phyloP scores from a whole-genome alignment of 306 rosid species.

The Pterocarpus macrocarpus region DNA sequence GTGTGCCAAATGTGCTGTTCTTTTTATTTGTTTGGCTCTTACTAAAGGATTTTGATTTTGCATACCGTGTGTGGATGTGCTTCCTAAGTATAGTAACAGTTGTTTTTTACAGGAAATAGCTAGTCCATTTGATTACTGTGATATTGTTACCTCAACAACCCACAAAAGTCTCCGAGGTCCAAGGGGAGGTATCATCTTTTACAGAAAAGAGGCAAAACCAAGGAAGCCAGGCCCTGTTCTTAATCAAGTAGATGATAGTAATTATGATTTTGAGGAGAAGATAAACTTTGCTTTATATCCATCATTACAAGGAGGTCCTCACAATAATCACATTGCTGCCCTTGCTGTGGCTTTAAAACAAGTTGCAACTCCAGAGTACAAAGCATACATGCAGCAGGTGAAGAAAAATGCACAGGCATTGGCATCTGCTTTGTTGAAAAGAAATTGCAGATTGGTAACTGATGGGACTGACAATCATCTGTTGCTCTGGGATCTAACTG shows the following conservation, averaged over 20 bases:
- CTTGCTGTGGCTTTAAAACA: slow-evolving; percentile 86
- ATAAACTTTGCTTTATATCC: slow-evolving; percentile 83
- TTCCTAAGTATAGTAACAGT: slow-evolving; percentile 27
- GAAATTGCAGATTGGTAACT: slow-evolving; percentile 87
- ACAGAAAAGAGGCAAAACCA: slow-evolving; percentile 71
- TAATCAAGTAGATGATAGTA: slow-evolving; percentile 59
- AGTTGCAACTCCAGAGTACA: slow-evolving; percentile 81
- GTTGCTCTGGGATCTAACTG: slow-evolving; percentile 87
- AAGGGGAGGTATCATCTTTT: slow-evolving; percentile 87
- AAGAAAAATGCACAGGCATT: slow-evolving; percentile 89
- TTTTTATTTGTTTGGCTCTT: background rate
- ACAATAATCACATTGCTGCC: slow-evolving; percentile 88
- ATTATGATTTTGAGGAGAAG: slow-evolving; percentile 80
- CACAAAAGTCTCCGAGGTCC: slow-evolving; percentile 95
- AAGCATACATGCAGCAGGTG: slow-evolving; percentile 79
- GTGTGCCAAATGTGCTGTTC: slow-evolving; percentile 25
- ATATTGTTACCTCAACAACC: slow-evolving; percentile 84
- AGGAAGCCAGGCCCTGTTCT: slow-evolving; percentile 64
- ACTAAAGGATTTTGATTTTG: background rate
- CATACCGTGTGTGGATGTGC: background rate
- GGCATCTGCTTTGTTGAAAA: slow-evolving; percentile 75
- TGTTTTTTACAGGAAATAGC: slow-evolving; percentile 65
- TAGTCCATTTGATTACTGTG: slow-evolving; percentile 82
- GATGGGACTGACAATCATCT: slow-evolving; percentile 92
- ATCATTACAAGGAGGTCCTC: slow-evolving; percentile 92